phyloP scores from a whole-genome alignment of 495 filamentous ascomycete species.

The Penicillium longicatenatum region DNA sequence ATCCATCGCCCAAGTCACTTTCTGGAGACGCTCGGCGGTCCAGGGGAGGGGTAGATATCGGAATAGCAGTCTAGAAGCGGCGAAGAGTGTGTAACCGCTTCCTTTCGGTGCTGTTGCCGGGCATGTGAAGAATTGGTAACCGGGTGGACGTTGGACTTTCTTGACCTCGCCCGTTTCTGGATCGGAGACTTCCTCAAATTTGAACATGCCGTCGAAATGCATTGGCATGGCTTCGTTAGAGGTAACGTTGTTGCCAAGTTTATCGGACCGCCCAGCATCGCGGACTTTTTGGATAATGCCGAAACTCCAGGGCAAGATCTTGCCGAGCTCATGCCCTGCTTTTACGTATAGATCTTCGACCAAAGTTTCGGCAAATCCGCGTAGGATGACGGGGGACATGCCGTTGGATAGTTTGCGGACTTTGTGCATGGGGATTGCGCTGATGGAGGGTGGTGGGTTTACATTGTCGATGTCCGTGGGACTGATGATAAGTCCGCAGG shows the following conservation, averaged over 20 bases:
- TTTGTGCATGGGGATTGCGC: conserved; percentile 45
- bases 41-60: conserved; percentile 47
- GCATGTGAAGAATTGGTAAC: conserved; percentile 56
- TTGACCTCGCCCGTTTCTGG: conserved; percentile 28
- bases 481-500: conserved; percentile 44
- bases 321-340: conserved; percentile 48
- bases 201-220: conserved; percentile 59
- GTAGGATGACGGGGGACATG: conserved; percentile 55
- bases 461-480: conserved; percentile 26
- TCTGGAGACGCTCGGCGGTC: conserved; percentile 38
- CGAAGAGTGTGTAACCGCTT: conserved; percentile 54
- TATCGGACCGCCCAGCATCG: conserved; percentile 37
- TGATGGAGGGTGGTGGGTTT: conserved; percentile 33
- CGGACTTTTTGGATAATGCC: conserved; percentile 53
- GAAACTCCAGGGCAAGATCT: conserved; percentile 49
- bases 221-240: conserved; percentile 57
- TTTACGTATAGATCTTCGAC: conserved; percentile 45
- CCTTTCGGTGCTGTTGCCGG: conserved; percentile 48
- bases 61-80: conserved; percentile 51
- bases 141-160: conserved; percentile 29
- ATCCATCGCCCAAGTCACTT: conserved; percentile 44
- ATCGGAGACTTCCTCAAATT: conserved; percentile 41
- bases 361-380: conserved; percentile 51
- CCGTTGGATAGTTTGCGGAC: conserved; percentile 48
- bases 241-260: conserved; percentile 47